Conservation (phyloP, 345 rosid species). For the Clarkia xantiana region DNA sequence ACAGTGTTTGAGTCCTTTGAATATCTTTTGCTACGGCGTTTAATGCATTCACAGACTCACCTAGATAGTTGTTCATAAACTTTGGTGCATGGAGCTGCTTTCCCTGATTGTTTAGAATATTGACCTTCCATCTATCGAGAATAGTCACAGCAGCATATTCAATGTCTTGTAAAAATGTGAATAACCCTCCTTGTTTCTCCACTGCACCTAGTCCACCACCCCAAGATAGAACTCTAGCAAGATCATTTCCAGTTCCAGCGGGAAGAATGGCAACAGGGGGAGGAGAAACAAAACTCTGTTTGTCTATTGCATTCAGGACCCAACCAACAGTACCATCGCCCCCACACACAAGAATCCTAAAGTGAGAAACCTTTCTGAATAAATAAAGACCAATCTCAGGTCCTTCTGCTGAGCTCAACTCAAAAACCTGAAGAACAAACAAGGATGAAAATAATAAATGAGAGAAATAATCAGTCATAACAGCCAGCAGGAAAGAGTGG, state of each 20-base stretch:
- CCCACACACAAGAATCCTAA: slow-evolving; percentile 83
- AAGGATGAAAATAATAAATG: not conserved
- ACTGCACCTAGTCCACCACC: slow-evolving; percentile 77
- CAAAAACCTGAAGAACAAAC: slow-evolving; percentile 43
- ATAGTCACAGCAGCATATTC: slow-evolving; percentile 84
- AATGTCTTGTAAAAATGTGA: slow-evolving; percentile 47
- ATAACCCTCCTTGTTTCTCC: slow-evolving; percentile 79
- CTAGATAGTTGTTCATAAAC: slow-evolving; percentile 86
- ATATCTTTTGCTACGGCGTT: too few species aligned
- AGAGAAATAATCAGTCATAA: not conserved
- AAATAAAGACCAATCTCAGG: slow-evolving; percentile 77
- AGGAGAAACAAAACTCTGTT: slow-evolving; percentile 75
- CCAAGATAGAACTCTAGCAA: slow-evolving; percentile 78
- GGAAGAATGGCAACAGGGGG: slow-evolving; percentile 92
- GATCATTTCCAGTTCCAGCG: slow-evolving; percentile 97
- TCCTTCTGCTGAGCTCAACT: slow-evolving; percentile 61
- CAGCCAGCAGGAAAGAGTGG: not conserved
- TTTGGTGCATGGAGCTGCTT: slow-evolving; percentile 51
- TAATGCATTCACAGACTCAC: slow-evolving; percentile 21
- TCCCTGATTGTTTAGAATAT: slow-evolving; percentile 42
- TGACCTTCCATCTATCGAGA: slow-evolving; percentile 84
- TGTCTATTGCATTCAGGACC: slow-evolving; percentile 82
- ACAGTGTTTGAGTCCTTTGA: not conserved
- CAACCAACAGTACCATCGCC: slow-evolving; percentile 95
- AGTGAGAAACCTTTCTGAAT: slow-evolving; percentile 77